Conservation (phyloP, 768 basidiomycete species). For the Tulasnella sp. region DNA sequence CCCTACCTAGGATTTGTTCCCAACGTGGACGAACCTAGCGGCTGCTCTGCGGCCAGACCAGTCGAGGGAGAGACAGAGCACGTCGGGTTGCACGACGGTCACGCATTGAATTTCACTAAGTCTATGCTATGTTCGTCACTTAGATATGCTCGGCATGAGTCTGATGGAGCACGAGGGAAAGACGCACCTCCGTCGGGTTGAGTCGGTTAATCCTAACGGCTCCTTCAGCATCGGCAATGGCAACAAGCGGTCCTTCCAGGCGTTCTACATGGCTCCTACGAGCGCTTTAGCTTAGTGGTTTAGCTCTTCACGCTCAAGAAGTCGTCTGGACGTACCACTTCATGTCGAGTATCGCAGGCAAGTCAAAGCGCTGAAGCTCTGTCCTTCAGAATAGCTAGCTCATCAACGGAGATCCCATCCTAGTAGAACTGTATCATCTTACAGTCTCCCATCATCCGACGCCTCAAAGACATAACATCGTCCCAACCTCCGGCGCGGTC, state of each 20-base stretch:
- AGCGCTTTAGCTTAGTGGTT: constrained; percentile 8
- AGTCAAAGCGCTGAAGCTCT: constrained; percentile 53
- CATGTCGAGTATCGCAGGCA: constrained; percentile 83
- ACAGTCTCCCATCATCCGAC: constrained; percentile 17
- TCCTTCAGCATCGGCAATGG: constrained; percentile 79
- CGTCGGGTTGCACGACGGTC: constrained; percentile 34
- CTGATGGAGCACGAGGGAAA: not conserved
- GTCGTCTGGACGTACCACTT: constrained; percentile 64
- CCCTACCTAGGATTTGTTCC: not conserved
- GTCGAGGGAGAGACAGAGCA: constrained; percentile 82
- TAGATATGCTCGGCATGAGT: not conserved
- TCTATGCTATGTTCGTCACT: constrained; percentile 12
- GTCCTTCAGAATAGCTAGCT: constrained; percentile 18
- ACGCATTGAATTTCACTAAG: constrained; percentile 22
- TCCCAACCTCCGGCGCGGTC: constrained; percentile 36
- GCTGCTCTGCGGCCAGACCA: constrained; percentile 63
- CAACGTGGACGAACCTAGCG: not conserved
- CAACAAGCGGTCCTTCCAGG: constrained; percentile 38
- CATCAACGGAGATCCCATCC: not conserved
- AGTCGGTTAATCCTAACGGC: constrained; percentile 54
- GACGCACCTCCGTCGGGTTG: constrained; percentile 36
- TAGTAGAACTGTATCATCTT: constrained; percentile 9
- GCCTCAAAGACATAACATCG: constrained; percentile 61
- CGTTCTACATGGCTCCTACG: constrained; percentile 11
- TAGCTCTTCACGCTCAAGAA: constrained; percentile 3